Evolutionary conservation across 2,329 filamentous ascomycete genomes (phyloP), one percentile per base, ranked within the genome.

Genomic region (Allantophomopsis cytisporea): DNA sequence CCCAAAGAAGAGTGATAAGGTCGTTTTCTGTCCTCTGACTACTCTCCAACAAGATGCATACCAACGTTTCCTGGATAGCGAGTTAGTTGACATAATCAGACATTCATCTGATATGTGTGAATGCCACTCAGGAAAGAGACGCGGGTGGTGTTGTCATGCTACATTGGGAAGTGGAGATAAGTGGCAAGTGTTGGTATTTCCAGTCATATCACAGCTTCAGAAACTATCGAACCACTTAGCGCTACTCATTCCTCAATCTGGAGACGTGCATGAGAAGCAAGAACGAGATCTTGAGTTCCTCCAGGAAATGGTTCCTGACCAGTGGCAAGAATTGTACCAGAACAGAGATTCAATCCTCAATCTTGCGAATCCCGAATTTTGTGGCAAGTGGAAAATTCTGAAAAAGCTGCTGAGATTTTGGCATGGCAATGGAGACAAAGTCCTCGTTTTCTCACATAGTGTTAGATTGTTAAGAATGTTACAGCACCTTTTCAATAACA

Each of bases 341-440:
- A 74, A 80, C 15, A 73, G 85, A 34, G 85, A 94, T 49, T 84
- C 77, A 7, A 80, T 96, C 42, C 61, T 83, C 38, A 83, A 81
- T 49, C 80, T 87, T 38, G 80, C 87, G 1, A 87, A 94, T 49
- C 81, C 85, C 0, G 83, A 93, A 41, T 95, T 88, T 47, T 98
- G 91, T 53, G 91, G 91, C 3, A 98, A 98, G 60, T 98, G 91
- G 91, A 87, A 85, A 54, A 76, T 98, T 1, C 59, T 98, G 21
- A 84, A 80, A 56, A 88, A 85, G 50, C 65, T 98, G 4, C 70
- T 98, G 6, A 80, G 78, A 40, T 89, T 91, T 58, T 98, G 91
- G 91, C 76, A 94, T 54, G 68, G 73, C 12, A 87, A 83, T 52
- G 85, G 86, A 12, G 87, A 95, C 61, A 98, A 96, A 59, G 91